Percentiles rank a stretch among this genome's conserved stretches.
Conservation (phyloP, 164 flowering plant genomes). For the Piper longum region DNA sequence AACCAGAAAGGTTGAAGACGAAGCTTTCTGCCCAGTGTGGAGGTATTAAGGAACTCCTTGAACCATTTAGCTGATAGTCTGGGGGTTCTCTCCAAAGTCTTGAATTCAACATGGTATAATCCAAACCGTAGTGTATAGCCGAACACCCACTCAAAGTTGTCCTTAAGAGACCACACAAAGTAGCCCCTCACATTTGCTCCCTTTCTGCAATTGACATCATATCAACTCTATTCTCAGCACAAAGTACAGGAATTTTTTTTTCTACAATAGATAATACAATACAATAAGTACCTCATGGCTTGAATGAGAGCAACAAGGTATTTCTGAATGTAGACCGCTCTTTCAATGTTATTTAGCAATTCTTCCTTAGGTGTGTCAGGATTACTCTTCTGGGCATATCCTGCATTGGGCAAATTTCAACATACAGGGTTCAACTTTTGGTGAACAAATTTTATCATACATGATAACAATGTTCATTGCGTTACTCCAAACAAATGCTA, state of each 20-base stretch:
- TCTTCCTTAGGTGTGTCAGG: not conserved
- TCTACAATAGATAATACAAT: not conserved
- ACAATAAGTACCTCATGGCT: constrained; percentile 3
- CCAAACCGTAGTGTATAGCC: constrained; percentile 23
- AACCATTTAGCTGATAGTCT: constrained; percentile 34
- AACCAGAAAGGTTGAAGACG: not conserved
- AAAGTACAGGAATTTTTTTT: not conserved
- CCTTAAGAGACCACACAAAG: constrained; percentile 27
- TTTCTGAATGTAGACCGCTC: constrained; percentile 2
- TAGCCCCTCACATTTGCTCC: constrained; percentile 11
- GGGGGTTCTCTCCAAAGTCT: constrained; percentile 20
- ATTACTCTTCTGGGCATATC: constrained; percentile 1
- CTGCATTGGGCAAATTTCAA: not conserved
- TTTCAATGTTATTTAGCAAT: constrained; percentile 1
- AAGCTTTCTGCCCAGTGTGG: not conserved
- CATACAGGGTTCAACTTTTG: not conserved
- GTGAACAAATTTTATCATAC: not conserved
- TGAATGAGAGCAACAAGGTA: not conserved
- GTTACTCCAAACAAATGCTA: not conserved
- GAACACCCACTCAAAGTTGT: constrained; percentile 27
- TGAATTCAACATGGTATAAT: constrained; percentile 20
- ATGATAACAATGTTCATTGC: not conserved
- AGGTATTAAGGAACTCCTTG: constrained; percentile 10
- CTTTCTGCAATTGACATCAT: not conserved
- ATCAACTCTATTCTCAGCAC: not conserved